A percentile compares a stretch with the other conserved stretches of the same genome.
These are phyloP conservation scores for Salicornia ramosissima DNA, from an alignment of 148 eudicot genomes.

Conservation along the genomic window DNA sequence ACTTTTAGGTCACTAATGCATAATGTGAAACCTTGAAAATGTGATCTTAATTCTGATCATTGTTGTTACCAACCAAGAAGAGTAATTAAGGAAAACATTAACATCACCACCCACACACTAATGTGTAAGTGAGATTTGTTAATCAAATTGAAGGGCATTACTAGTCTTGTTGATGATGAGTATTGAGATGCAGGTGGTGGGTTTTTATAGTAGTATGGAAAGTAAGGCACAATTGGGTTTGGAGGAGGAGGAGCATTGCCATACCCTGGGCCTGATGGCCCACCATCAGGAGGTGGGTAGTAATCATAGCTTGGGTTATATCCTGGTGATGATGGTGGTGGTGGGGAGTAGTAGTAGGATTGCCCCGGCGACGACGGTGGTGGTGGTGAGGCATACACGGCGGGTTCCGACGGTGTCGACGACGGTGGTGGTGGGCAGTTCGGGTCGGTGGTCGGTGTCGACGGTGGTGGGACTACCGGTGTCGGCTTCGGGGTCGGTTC, in stretches of 20 bases:
- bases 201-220: constrained; percentile 22
- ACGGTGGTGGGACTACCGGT: constrained; percentile 20
- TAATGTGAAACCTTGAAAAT: background rate
- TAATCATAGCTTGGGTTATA: constrained; percentile 19
- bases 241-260: constrained; percentile 34
- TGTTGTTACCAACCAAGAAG: constrained; percentile 5
- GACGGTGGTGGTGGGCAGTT: constrained; percentile 33
- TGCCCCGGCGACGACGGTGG: constrained; percentile 20
- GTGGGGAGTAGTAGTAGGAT: constrained; percentile 23
- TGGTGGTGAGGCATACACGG: constrained; percentile 21
- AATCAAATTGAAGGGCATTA: background rate
- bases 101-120: background rate
- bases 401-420: constrained; percentile 11
- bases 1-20: background rate
- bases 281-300: constrained; percentile 26
- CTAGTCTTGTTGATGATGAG: constrained; percentile 20
- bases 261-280: constrained; percentile 4
- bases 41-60: background rate
- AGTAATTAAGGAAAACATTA: constrained; percentile 10
- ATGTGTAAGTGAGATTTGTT: background rate
- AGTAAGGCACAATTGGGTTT: constrained; percentile 32
- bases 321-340: constrained; percentile 27
- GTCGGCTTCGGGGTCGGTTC: constrained; percentile 19
- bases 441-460: constrained; percentile 15
- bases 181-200: constrained; percentile 21